Evolutionary conservation across 164 flowering plant genomes (phyloP).

Genomic region (Liriodendron chinense): DNA sequence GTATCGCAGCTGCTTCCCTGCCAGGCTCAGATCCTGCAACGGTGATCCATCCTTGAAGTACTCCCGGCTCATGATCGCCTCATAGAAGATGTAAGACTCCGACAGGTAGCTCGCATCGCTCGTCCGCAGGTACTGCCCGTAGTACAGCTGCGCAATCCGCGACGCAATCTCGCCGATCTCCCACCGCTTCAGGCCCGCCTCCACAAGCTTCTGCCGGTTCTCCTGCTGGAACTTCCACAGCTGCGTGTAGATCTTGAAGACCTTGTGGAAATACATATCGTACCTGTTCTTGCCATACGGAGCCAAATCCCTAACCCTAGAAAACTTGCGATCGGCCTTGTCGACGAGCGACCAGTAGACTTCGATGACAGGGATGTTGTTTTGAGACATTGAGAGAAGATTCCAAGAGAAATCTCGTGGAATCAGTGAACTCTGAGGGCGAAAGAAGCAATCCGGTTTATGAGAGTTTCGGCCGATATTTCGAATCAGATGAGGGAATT

Average conservation of each 20-base stretch:
- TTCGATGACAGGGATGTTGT: slow-evolving; percentile 65
- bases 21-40: slow-evolving; percentile 57
- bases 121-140: slow-evolving; percentile 79
- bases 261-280: slow-evolving; percentile 78
- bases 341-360: slow-evolving; percentile 73
- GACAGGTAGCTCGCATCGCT: slow-evolving; percentile 75
- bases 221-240: slow-evolving; percentile 95
- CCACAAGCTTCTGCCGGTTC: slow-evolving; percentile 80
- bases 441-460: too few relatives aligned
- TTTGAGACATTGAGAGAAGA: slow-evolving; percentile 17
- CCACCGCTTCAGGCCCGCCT: slow-evolving; percentile 86
- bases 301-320: slow-evolving; percentile 83
- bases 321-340: slow-evolving; percentile 90
- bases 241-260: slow-evolving; percentile 81
- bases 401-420: background rate
- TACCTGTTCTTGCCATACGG: slow-evolving; percentile 70
- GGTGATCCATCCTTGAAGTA: slow-evolving; percentile 75
- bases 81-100: slow-evolving; percentile 80
- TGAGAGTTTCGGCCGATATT: too few relatives aligned
- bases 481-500: background rate
- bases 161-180: slow-evolving; percentile 98
- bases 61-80: slow-evolving; percentile 77
- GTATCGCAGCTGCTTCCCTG: slow-evolving; percentile 82
- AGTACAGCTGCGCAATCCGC: slow-evolving; percentile 85
- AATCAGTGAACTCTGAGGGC: background rate